Evolutionary conservation across 306 rosid species (phyloP), one percentile per base, ranked within the genome.

Genomic region (Citrullus colocynthis): DNA sequence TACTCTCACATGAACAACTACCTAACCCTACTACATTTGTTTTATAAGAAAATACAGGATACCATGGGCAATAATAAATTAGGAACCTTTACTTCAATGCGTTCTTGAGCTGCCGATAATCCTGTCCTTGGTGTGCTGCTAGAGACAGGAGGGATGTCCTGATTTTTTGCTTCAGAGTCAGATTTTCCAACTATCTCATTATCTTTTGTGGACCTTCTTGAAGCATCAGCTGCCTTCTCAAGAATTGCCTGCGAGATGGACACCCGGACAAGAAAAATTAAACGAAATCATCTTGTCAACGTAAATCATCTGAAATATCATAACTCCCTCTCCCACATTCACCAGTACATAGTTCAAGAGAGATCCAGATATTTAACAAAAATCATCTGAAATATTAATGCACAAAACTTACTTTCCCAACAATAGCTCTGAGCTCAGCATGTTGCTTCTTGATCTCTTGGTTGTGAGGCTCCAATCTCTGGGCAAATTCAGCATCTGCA

Each of bases 401-500:
- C 6, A 56, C 32, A 49, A 78, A 66, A 41, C 95, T 86, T 84
- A 92, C 99, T 65, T 92, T 92, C 76, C 91, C 97, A 77, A 85
- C 85, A 82, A 88, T 80, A 76, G 93, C 83, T 83, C 90, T 95
- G 79, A 90, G 88, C 82, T 92, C 99, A 17, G 88, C 82, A 81
- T 86, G 88, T 67, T 95, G 99, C 81, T 87, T 92, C 88, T 95
- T 95, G 88, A 92, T 82, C 83, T 95, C 99, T 86, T 91, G 92
- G 85, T 95, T 95, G 75, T 87, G 87, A 56, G 97, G 97, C 84
- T 95, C 96, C 97, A 95, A 87, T 84, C 92, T 88, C 83, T 89
- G 81, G 84, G 97, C 91, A 89, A 92, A 90, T 77, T 89, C 97
- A 37, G 97, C 91, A 95, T 95, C 99, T 95, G 89, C 80, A 82